A percentile compares a stretch with the other conserved stretches of the same genome.
Conservation (phyloP, 164 flowering plant genomes). For the Euptelea pleiosperma region DNA sequence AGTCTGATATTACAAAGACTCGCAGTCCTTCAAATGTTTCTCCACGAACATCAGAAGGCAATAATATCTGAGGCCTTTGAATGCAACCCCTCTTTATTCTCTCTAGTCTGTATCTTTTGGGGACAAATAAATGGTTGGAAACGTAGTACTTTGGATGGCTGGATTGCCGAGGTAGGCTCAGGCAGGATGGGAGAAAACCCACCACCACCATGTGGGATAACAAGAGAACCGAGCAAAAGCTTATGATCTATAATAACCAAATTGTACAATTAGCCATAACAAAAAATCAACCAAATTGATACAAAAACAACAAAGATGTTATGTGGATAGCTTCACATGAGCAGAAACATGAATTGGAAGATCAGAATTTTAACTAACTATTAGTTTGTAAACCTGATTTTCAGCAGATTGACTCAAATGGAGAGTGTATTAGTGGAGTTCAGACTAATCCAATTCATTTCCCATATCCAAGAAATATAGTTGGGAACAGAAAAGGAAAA, state of each 20-base stretch:
- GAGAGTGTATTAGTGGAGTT: neutral
- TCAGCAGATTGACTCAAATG: neutral
- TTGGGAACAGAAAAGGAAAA: neutral
- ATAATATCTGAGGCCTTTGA: constrained; percentile 29
- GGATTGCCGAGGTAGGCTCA: constrained; percentile 7
- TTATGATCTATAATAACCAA: neutral
- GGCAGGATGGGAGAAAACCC: constrained; percentile 10
- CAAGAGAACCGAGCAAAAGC: neutral
- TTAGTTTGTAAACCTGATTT: no score
- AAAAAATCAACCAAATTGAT: neutral
- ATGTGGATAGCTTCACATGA: neutral
- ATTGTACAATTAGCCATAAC: neutral
- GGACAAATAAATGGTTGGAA: neutral
- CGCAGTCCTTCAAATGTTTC: constrained; percentile 23
- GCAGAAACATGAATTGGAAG: neutral
- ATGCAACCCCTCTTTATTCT: neutral
- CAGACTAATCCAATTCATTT: constrained; percentile 6
- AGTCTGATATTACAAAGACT: constrained; percentile 68
- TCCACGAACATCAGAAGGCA: constrained; percentile 11
- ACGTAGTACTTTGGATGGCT: neutral
- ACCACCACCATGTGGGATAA: constrained; percentile 10
- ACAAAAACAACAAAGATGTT: neutral
- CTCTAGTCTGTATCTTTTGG: constrained; percentile 5
- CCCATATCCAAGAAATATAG: neutral
- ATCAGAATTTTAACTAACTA: no score